Base-by-base conservation (phyloP, 768 basidiomycete species). In the Mrakia gelida region DNA sequence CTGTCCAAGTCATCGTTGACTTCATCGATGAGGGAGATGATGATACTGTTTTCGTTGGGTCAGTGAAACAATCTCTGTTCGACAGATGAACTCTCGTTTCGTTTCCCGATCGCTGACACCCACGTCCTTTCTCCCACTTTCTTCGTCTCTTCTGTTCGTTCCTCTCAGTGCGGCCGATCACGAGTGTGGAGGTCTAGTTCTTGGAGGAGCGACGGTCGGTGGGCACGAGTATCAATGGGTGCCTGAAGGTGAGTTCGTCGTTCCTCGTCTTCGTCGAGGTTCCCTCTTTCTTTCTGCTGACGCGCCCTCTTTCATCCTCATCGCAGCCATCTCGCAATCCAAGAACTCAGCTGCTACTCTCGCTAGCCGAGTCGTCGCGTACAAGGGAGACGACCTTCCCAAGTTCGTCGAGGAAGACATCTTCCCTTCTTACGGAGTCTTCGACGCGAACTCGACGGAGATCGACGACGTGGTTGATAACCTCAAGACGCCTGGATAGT, bases 401-500 rank as follows among this genome's bases (percentile, higher is more conserved):
- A 63, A 32, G 6, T 75, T 43, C 62, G 56, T 65, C 62, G 38
- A 70, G 32, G 68, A 41, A 16, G 67, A 63, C 32, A 75, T 75
- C 65, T 75, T 54, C 75, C 63, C 49, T 16, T 28, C 18, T 13
- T 68, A 75, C 63, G 75, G 75, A 21, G 65, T 75, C 49, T 49
- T 52, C 52, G 75, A 75, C 52, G 75, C 75, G 63, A 75, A 75
- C 49, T 11, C 45, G 28, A 75, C 75, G 45, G 75, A 75, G 49
- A 45, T 75, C 49, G 45, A 41, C 0, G 75, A 49, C 30, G 75
- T 63, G 1, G 63, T 75, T 21, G 61, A 63, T 6, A 23, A 68
- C 75, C 7, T n/a, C 21, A 56, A 56, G 56, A 56, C 56, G 1
- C 23, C 56, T 26, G 56, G 56, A n/a, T 56, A 56, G 56, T 56